Evolutionary conservation across 495 filamentous ascomycete genomes (phyloP), one percentile per base, ranked within the genome.

Genomic region (Aspergillus cavernicola): DNA sequence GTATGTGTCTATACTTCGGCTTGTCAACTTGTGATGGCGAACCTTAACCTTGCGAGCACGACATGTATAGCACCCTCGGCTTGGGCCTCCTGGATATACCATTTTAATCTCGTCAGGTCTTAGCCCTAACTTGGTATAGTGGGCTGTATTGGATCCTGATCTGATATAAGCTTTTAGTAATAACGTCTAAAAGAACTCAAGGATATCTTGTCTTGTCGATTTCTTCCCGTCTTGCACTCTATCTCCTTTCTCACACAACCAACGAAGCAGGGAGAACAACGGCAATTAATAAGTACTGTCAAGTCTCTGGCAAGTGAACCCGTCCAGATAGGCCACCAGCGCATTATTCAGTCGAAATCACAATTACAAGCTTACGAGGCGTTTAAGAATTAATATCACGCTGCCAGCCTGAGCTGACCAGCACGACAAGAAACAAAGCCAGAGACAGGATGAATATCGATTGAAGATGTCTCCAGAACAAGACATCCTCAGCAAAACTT

Each of bases 1-100:
- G 46, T 31, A 4, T 19, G 20, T 9, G 4, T 32, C 19, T 15
- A 1, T 12, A 3, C 18, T 3, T 35, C 8, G 3, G n/a, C 8
- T 19, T 36, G 6, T 13, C 5, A n/a, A 9, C 16, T 19, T 45
- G 13, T 1, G 11, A 2, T 29, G 23, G 9, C 47, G 15, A 28
- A 50, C 47, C 47, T 50, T 50, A 16, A 50, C 47, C 31, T 50
- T 50, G 35, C 47, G 47, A 40, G 47, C 36, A 50, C 47, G 47
- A 39, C 47, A 50, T 31, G 47, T 50, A 18, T 50, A 50, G 47
- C 47, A 50, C 2, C 47, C 47, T 7, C 23, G 23, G 36, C 47
- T 50, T 18, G 47, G 47, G 6, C 47, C 47, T 22, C 47, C 47
- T 40, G 47, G 47, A 26, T 50, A 50, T 5, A 50, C 47, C 47